Base-by-base conservation (phyloP, 306 rosid genomes). In the Betula pendula region DNA sequence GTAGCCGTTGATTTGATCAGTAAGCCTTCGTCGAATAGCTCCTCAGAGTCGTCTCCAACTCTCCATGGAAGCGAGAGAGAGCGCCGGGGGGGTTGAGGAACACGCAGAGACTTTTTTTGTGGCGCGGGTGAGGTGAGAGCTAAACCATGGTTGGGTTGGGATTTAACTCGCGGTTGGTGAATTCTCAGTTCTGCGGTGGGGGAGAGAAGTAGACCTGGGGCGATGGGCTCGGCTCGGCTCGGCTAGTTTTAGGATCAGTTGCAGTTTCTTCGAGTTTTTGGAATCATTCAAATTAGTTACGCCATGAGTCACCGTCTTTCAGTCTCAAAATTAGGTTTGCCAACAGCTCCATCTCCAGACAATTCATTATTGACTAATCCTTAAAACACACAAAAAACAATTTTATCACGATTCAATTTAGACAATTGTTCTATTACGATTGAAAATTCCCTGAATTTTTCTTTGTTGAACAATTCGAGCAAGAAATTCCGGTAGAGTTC, bases 71-170 rank as follows among this genome's bases (percentile, higher is more conserved):
- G 75, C 74, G 56, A 70, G 71, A 80, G 45, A 43, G 72, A 31
- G 38, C 25, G 50, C 0, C 29, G 13, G 45, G 13, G 4, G 74
- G 8, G 81, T 66, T 15, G 75, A 31, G 14, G 24, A 68, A 82
- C 78, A 84, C 79, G 78, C 77, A 62, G 68, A 49, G 70, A 76
- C 68, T 9, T 49, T 20, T n/a, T n/a, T 31, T 11, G 52, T 45
- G 82, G 89, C 81, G 84, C 77, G 85, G 88, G 88, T 82, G 29
- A 13, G 40, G 70, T 79, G 67, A 33, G 17, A 66, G 20, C 80
- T 71, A n/a, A 78, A 86, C 81, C 77, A 35, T n/a, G 84, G 76
- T 79, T 80, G 56, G 70, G 77, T 79, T 79, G 44, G 68, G 20
- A 48, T n/a, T 24, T 77, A 51, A 73, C 82, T 20, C 43, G 48